Evolutionary conservation across 495 filamentous ascomycete genomes (phyloP), one percentile per base, ranked within the genome.

Genomic region (Penicillium ucsense): DNA sequence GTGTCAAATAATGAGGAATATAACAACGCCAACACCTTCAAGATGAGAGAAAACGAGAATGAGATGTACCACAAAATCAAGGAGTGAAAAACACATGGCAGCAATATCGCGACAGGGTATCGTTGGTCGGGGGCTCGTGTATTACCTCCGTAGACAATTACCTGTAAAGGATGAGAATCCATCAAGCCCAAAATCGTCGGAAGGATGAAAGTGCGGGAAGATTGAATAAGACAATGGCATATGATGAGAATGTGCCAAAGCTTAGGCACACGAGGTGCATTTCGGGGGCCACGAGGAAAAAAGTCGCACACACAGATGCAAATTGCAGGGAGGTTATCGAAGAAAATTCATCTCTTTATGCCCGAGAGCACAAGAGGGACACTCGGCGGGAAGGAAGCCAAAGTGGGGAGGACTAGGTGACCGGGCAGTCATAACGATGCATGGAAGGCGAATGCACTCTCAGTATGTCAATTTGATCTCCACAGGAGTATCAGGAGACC

Each of bases 111-210:
- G 43, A 67, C 57, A 69, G 57, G 65, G 65, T 70, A 71, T 73
- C 66, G 67, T 72, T 73, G 68, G 59, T 49, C 63, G 68, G 65
- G 61, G 63, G 72, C 61, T 67, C 70, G 67, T 73, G 51, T 73
- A 71, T 72, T 61, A 64, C 72, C 68, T 45, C 68, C 68, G 56
- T 59, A 61, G 58, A 54, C 67, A 70, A 71, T 67, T 59, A 63
- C 68, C 63, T 40, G 43, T 35, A 42, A 63, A 56, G 49, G 51
- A 46, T 51, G 37, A 53, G 36, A 45, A 39, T 48, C 41, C 46
- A 45, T 47, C 47, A 38, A 46, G 49, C 59, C 48, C 56, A 50
- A 61, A 52, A 58, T 37, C 50, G 51, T 11, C 45, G 39, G 56
- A 50, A 46, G 52, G 54, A 50, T 32, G 8, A 38, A 36, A 32